Evolutionary conservation across 2,329 filamentous ascomycete species (phyloP), one percentile per base, ranked within the genome.

Genomic region (Calonectria multiphialidica): DNA sequence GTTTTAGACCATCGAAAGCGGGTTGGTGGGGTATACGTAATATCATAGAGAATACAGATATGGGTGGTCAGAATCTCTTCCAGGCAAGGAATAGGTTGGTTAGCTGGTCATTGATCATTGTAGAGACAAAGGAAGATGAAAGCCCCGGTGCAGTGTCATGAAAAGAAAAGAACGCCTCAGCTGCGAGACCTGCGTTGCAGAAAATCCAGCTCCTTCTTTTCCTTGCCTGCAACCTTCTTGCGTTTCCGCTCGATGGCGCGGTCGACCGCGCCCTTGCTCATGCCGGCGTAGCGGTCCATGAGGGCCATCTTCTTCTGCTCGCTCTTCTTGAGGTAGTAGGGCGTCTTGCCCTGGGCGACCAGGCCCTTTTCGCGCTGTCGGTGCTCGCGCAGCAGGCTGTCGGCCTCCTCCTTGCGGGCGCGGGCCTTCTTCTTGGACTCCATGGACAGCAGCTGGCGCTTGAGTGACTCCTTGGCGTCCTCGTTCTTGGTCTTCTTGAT

Each of bases 291-390:
- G 82, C 93, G 91, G 79, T 97, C 93, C 80, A 94, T 87, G 74
- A 98, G 86, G 68, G 95, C 88, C 83, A 93, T 88, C 88, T 96
- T 95, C 92, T 97, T 98, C 87, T 97, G 91, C 85, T 98, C 96
- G 80, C 92, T 92, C 86, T 93, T 93, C 90, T 99, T 99, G 79
- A 98, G 87, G 84, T 95, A 98, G 86, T 95, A 99, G 0, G 97
- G 96, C 82, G 90, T 91, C 91, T 98, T 98, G 73, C 97, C 97
- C 86, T 97, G 91, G 79, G 92, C 92, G 64, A 98, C 92, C 72
- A 94, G 86, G 82, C 96, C 93, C 86, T 95, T 95, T 88, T 99
- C 97, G 82, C 92, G 89, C 85, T 90, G 90, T 80, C 93, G 91
- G 85, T 98, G 96, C 83, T 93, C 92, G 53, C 91, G 88, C 66